phyloP scores from a whole-genome alignment of 2,329 filamentous ascomycete species.

The Leptographium flavum region DNA sequence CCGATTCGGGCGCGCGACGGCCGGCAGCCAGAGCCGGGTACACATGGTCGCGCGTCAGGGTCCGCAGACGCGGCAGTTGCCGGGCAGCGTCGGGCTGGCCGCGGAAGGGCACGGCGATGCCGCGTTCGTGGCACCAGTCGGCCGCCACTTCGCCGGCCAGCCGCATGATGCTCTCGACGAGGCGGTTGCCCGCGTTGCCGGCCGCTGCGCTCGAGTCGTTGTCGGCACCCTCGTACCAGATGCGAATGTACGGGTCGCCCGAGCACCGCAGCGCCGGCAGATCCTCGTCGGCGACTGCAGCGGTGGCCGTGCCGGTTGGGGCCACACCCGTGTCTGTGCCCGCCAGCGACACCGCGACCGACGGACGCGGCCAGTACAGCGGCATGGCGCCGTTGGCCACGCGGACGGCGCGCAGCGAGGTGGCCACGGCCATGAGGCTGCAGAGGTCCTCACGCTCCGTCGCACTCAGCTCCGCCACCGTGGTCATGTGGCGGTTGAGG shows the following conservation, averaged over 20 bases:
- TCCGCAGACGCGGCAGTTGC: conserved; percentile 22
- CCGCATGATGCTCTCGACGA: conserved; percentile 41
- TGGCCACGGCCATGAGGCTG: conserved; percentile 32
- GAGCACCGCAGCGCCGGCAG: conserved; percentile 19
- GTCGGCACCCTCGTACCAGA: conserved; percentile 16
- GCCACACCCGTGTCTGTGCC: conserved; percentile 14
- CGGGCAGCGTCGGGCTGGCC: conserved; percentile 27
- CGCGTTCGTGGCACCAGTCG: conserved; percentile 41
- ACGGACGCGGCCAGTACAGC: conserved; percentile 27
- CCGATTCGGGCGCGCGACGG: conserved; percentile 16
- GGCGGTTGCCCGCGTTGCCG: conserved; percentile 14
- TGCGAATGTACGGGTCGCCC: conserved; percentile 36
- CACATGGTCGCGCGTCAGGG: conserved; percentile 23
- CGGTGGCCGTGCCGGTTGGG: no score
- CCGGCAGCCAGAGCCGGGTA: conserved; percentile 24
- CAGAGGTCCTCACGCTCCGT: conserved; percentile 30
- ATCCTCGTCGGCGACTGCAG: background rate
- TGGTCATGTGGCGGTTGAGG: conserved; percentile 28
- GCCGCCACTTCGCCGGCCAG: conserved; percentile 48
- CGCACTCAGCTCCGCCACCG: conserved; percentile 25
- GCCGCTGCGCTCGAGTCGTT: background rate
- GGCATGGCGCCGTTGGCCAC: conserved; percentile 35
- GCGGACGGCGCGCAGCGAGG: conserved; percentile 27
- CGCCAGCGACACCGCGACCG: conserved; percentile 29
- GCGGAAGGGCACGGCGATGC: conserved; percentile 46